Evolutionary conservation across 1,284 basidiomycete species (phyloP), one percentile per base, ranked within the genome.

Genomic region (Ustilago sp.): DNA sequence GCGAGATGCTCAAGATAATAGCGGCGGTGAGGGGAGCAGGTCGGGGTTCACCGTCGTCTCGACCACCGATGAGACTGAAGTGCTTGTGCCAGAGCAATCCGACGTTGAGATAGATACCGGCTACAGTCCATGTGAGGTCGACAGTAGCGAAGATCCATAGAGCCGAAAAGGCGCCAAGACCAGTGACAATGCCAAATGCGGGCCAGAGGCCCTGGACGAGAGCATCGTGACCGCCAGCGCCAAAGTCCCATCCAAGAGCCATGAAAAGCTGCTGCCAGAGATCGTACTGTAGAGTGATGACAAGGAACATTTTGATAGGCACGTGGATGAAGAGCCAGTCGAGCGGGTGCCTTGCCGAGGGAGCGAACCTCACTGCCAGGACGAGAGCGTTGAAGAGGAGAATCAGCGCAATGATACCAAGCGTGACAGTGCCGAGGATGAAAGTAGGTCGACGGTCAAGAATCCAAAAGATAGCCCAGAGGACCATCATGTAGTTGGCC

Each of bases 391-490:
- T 83, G 62, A 79, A 68, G 39, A 83, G 64, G 2, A 83, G 68
- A 17, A 85, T 41, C 9, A 82, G 19, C 3, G 75, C 74, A 36
- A 78, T 78, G 45, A 80, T 56, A 8, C 68, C 73, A 2, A 86
- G 65, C 9, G 74, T 51, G 12, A 59, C 74, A 28, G 73, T 73
- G n/a, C 79, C 83, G 15, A 79, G 59, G 38, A 79, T 64, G 34
- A 80, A 80, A 7, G 81, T 69, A 17, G 56, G 43, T 5, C 61
- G 74, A 7, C 77, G 82, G 61, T 85, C 77, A 35, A 86, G 38
- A 78, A 94, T 92, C 90, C 92, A 95, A 74, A 91, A 88, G 47
- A 95, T 89, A 0, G 92, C 92, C 93, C 93, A 95, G 3, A 90
- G 86, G 0, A 92, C 93, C 90, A 94, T 92, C 8, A 92, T 80